These are phyloP conservation scores for Cordyceps farinosa DNA, from an alignment of 2,329 filamentous ascomycete species.

Conservation along the genomic window DNA sequence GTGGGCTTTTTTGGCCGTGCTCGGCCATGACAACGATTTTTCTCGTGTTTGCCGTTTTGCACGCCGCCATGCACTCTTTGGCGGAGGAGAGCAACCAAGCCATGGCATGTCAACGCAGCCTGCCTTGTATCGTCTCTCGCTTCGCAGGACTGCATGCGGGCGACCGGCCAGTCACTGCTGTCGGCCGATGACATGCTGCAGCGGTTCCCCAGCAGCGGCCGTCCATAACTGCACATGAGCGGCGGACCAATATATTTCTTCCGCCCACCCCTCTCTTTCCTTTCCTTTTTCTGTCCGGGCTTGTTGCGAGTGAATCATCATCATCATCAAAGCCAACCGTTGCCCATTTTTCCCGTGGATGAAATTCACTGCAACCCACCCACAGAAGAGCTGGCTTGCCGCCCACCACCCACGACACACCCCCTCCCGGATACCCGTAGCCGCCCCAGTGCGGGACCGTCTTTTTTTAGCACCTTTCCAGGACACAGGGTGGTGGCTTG, in stretches of 20 bases:
- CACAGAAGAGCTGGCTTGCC: background rate
- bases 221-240: background rate
- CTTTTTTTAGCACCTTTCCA: slow-evolving; percentile 15
- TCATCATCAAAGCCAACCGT: background rate
- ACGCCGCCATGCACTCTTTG: too few relatives aligned
- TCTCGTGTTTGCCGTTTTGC: background rate
- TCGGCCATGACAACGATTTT: slow-evolving; percentile 1
- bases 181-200: background rate
- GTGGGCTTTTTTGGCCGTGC: background rate
- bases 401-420: background rate
- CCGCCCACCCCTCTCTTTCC: too few relatives aligned
- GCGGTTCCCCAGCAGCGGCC: background rate
- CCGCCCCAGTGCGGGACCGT: slow-evolving; percentile 1
- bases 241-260: background rate
- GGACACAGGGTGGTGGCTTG: slow-evolving; percentile 1
- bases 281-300: background rate
- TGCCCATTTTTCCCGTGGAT: background rate
- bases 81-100: too few relatives aligned
- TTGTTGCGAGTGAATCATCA: background rate
- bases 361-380: background rate
- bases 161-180: background rate
- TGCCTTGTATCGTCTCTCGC: background rate
- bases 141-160: background rate
- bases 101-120: background rate
- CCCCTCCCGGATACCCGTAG: slow-evolving; percentile 4